These are phyloP conservation scores for Penicillium lividum DNA, from an alignment of 495 filamentous ascomycete species.

Conservation along the genomic window DNA sequence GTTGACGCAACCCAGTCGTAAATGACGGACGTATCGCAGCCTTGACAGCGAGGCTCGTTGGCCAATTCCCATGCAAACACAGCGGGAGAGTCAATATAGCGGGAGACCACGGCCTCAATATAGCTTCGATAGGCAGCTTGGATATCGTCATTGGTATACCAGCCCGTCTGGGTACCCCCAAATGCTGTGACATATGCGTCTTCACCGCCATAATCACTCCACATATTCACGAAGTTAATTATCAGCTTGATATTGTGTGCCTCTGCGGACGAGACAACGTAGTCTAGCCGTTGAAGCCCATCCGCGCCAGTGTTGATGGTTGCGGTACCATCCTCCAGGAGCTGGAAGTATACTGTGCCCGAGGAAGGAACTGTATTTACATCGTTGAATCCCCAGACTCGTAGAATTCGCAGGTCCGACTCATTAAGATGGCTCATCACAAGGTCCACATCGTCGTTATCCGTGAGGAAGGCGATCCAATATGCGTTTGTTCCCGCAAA, in stretches of 20 bases:
- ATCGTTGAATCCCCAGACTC: slow-evolving; percentile 76
- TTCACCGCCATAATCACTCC: slow-evolving; percentile 68
- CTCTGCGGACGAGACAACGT: slow-evolving; percentile 61
- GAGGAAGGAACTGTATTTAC: slow-evolving; percentile 45
- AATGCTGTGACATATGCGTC: slow-evolving; percentile 62
- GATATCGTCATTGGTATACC: slow-evolving; percentile 56
- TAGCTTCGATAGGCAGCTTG: slow-evolving; percentile 64
- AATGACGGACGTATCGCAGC: slow-evolving; percentile 58
- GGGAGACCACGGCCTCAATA: slow-evolving; percentile 60
- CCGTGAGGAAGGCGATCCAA: slow-evolving; percentile 70
- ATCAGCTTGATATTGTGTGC: slow-evolving; percentile 61
- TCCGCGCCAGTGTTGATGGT: slow-evolving; percentile 67
- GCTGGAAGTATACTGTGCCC: slow-evolving; percentile 62
- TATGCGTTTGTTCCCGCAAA: slow-evolving; percentile 73
- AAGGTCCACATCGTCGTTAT: slow-evolving; percentile 62
- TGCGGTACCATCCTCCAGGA: slow-evolving; percentile 50
- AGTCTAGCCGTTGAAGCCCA: slow-evolving; percentile 68
- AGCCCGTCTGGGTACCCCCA: slow-evolving; percentile 54
- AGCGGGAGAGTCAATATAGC: slow-evolving; percentile 57
- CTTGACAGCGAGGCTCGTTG: slow-evolving; percentile 70
- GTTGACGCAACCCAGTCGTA: slow-evolving; percentile 62
- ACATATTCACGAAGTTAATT: slow-evolving; percentile 59
- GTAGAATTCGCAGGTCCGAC: slow-evolving; percentile 66
- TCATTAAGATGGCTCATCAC: slow-evolving; percentile 49
- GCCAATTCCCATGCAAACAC: slow-evolving; percentile 73